These are phyloP conservation scores for Daldinia vernicosa DNA, from an alignment of 495 filamentous ascomycete genomes.

Conservation along the genomic window DNA sequence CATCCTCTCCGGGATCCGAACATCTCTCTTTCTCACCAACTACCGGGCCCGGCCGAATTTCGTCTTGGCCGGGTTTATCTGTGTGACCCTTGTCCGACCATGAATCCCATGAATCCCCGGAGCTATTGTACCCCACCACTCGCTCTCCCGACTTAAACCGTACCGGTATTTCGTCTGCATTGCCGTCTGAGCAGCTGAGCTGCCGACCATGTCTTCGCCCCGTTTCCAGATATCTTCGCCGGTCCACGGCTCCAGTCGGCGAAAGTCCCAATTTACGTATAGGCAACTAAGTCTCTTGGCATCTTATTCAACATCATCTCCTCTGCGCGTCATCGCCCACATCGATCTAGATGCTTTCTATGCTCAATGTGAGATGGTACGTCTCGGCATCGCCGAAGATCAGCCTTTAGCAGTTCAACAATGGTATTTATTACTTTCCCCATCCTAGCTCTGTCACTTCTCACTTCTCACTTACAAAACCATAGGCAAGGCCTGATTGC, in stretches of 20 bases:
- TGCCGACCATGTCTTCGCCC: slow-evolving; percentile 42
- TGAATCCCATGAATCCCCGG: slow-evolving; percentile 14
- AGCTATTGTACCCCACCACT: slow-evolving; percentile 9
- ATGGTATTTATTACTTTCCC: slow-evolving; percentile 58
- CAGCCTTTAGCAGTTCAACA: slow-evolving; percentile 92
- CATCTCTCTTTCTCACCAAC: slow-evolving; percentile 6
- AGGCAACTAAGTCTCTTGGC: slow-evolving; percentile 80
- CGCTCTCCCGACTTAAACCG: slow-evolving; percentile 13
- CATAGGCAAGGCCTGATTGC: slow-evolving; percentile 82
- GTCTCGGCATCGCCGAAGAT: slow-evolving; percentile 75
- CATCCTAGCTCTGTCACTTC: background rate
- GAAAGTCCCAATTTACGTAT: slow-evolving; percentile 80
- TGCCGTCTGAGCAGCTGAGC: background rate
- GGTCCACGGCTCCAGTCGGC: slow-evolving; percentile 50
- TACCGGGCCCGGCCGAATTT: slow-evolving; percentile 11
- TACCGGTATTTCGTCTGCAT: background rate
- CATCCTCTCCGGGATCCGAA: slow-evolving; percentile 16
- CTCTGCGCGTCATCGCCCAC: slow-evolving; percentile 87
- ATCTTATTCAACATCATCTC: slow-evolving; percentile 73
- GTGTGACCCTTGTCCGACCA: slow-evolving; percentile 17
- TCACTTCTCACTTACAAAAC: slow-evolving; percentile 23
- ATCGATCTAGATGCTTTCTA: slow-evolving; percentile 98
- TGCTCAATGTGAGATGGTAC: slow-evolving; percentile 93
- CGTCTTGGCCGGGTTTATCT: slow-evolving; percentile 6
- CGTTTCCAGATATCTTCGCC: slow-evolving; percentile 53